These are phyloP conservation scores for Phytopythium helicoides DNA, from an alignment of 352 stramenopile species.

Conservation along the genomic window DNA sequence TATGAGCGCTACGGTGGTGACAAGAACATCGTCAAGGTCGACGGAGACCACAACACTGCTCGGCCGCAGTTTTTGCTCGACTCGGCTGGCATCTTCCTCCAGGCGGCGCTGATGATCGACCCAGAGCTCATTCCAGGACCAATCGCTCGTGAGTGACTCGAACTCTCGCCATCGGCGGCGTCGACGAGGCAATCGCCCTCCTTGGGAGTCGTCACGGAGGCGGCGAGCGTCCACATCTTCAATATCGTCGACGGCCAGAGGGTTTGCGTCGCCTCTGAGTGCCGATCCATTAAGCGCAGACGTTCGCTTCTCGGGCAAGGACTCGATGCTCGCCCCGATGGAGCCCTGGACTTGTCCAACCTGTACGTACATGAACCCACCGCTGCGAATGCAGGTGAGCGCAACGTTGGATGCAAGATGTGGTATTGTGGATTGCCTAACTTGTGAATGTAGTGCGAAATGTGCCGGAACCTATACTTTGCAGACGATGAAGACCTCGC, in stretches of 20 bases:
- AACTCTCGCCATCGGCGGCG: neutral
- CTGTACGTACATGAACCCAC: conserved; percentile 68
- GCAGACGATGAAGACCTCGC: conserved; percentile 21
- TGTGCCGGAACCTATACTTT: conserved; percentile 45
- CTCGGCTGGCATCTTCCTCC: conserved; percentile 95
- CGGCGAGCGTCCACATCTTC: conserved; percentile 30
- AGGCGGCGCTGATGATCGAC: conserved; percentile 88
- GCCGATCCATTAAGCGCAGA: conserved; percentile 12
- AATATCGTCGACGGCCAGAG: conserved; percentile 43
- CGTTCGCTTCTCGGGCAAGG: conserved; percentile 40
- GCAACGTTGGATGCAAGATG: neutral
- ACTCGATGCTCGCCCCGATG: conserved; percentile 34
- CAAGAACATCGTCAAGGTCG: conserved; percentile 98
- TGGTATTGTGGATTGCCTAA: too few species aligned
- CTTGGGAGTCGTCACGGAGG: conserved; percentile 21
- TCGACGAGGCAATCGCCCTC: neutral
- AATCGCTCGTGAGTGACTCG: conserved; percentile 12
- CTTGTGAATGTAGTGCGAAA: conserved; percentile 31
- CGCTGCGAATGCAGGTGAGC: conserved; percentile 57
- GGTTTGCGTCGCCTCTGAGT: conserved; percentile 20
- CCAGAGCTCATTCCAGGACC: conserved; percentile 29
- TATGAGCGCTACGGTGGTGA: conserved; percentile 94
- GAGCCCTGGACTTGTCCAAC: conserved; percentile 52
- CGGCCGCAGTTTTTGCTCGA: conserved; percentile 95
- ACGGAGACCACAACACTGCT: conserved; percentile 97